Evolutionary conservation across 2,329 filamentous ascomycete genomes (phyloP).

Genomic region (Aspergillus uvarum): DNA sequence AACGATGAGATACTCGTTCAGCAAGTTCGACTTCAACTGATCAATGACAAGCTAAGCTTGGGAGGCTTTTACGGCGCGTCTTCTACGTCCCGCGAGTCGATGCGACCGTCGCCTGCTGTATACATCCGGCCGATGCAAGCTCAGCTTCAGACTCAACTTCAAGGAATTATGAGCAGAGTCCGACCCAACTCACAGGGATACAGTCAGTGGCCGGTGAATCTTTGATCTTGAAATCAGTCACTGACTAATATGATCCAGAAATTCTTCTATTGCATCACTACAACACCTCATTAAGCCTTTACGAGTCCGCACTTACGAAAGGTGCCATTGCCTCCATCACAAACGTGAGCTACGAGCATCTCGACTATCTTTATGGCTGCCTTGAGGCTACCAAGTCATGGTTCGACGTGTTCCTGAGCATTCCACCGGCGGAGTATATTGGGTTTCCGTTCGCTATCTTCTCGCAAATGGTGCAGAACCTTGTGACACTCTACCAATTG

Average conservation of each 20-base stretch:
- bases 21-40: conserved; percentile 22
- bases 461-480: conserved; percentile 10
- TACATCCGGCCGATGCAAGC: conserved; percentile 12
- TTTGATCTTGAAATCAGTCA: background rate
- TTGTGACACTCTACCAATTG: conserved; percentile 9
- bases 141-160: conserved; percentile 1
- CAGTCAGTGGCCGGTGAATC: background rate
- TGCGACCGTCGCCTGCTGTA: conserved; percentile 3
- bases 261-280: conserved; percentile 10
- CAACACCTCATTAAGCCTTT: conserved; percentile 7
- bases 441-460: conserved; percentile 7
- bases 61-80: background rate
- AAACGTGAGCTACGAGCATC: conserved; percentile 1
- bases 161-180: background rate
- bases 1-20: conserved; percentile 51
- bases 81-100: background rate
- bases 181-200: background rate
- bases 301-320: conserved; percentile 5
- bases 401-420: conserved; percentile 11
- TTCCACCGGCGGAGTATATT: conserved; percentile 5
- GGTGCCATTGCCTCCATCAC: background rate
- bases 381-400: conserved; percentile 13
- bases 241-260: background rate
- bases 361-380: conserved; percentile 10
- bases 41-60: conserved; percentile 6